Base-by-base conservation (phyloP, 306 rosid genomes). In the Quercus rubra region DNA sequence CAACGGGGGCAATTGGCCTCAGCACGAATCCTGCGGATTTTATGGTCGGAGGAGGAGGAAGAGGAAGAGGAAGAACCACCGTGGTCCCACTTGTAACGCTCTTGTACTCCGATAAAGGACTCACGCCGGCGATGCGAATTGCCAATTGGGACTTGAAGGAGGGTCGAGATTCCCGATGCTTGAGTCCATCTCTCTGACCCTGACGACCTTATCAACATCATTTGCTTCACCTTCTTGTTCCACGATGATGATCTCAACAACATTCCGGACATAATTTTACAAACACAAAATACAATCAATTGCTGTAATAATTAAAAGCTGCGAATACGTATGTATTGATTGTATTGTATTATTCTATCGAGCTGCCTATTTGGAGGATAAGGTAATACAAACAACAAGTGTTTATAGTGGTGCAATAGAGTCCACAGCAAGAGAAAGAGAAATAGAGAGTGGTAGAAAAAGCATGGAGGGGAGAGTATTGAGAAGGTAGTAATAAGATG, bases 1-100 rank as follows among this genome's bases (percentile, higher is more conserved):
- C 99, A 94, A 64, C 97, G 91, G 1, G 99, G 99, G 78, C 99
- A 94, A 79, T 91, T 92, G 46, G 95, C 91, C 84, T 92, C 99
- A 1, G 95, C 99, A 71, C 97, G 87, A 71, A 94, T 94, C 82
- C 84, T 92, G 27, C 99, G 88, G 79, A 82, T 70, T 19, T 83
- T 70, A 3, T 73, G 27, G 25, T 38, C 19, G 66, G 52, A 67
- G 80, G 58, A 49, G 66, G 10, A 90, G 8, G 97, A 89, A 31
- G 27, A 67, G 80, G 58, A 49, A 71, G 10, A 90, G 8, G 84
- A 88, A 7, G 97, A 89, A 52, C 98, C 97, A 4, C 98, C 92
- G n/a, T 90, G 94, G 88, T 87, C 98, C 98, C 98, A 94, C 76
- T 94, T 94, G 83, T 89, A 85, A 38, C 98, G 86, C 77, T 88